phyloP scores from a whole-genome alignment of 192 early-diverging fungal genomes.

The Podochytrium sp. region DNA sequence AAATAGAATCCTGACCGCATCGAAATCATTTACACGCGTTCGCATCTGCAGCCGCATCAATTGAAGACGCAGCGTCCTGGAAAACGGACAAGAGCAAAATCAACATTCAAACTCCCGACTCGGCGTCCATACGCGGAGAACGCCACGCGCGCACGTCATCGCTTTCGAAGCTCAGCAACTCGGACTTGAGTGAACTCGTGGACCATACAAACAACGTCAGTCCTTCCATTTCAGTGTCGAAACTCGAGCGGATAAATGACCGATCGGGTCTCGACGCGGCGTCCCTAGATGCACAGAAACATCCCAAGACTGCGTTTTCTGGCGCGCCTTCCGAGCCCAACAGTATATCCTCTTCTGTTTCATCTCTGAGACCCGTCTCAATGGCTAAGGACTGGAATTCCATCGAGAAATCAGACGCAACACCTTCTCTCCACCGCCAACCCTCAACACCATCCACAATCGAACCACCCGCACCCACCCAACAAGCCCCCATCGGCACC shows the following conservation, averaged over 20 bases:
- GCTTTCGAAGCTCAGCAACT: not conserved
- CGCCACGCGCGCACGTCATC: not conserved
- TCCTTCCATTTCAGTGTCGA: not conserved
- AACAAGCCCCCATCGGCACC: no score
- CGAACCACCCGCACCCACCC: no score
- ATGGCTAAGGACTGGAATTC: not conserved
- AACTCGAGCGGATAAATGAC: not conserved
- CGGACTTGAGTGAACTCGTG: not conserved
- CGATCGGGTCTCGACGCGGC: not conserved
- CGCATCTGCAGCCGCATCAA: not conserved
- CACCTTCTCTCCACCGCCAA: not conserved
- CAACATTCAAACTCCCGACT: no score
- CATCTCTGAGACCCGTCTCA: not conserved
- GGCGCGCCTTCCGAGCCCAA: not conserved
- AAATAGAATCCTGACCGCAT: not conserved
- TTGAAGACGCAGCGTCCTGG: not conserved
- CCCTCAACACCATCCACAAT: no score
- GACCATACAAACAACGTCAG: not conserved
- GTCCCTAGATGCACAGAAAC: no score
- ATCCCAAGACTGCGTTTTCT: not conserved
- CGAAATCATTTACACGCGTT: not conserved
- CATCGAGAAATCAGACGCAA: no score
- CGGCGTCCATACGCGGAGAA: no score
- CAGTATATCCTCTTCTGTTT: not conserved
- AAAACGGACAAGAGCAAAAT: slow-evolving; percentile 7